A percentile compares a stretch with the other conserved stretches of the same genome.
phyloP scores from a whole-genome alignment of 352 stramenopile genomes.

The Pythium aquatile region DNA sequence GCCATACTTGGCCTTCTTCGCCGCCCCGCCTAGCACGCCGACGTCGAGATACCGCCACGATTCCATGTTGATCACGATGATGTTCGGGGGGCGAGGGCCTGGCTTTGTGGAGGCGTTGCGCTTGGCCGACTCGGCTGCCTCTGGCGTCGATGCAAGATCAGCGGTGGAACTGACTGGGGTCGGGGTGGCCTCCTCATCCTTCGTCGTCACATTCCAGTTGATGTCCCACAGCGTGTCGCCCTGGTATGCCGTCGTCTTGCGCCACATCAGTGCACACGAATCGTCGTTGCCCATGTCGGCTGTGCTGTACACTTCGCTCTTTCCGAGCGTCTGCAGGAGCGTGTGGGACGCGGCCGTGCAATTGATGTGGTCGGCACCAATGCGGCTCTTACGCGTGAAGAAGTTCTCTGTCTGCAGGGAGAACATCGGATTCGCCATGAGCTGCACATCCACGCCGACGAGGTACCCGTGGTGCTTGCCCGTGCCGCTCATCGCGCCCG shows the following conservation, averaged over 20 bases:
- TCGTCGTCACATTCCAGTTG: constrained; percentile 34
- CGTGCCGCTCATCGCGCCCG: neutral
- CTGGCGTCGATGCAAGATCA: neutral
- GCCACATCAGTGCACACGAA: constrained; percentile 61
- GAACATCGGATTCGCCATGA: constrained; percentile 75
- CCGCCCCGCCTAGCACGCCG: constrained; percentile 53
- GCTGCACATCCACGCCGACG: constrained; percentile 56
- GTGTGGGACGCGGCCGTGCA: constrained; percentile 50
- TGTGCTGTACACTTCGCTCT: constrained; percentile 45
- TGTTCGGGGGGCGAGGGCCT: constrained; percentile 37
- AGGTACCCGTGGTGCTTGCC: constrained; percentile 19
- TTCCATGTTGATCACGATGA: constrained; percentile 77
- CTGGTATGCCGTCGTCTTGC: constrained; percentile 52
- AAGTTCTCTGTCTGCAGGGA: constrained; percentile 55
- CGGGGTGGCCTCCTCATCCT: neutral
- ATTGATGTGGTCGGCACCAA: constrained; percentile 57
- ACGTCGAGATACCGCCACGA: constrained; percentile 68
- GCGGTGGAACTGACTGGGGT: neutral
- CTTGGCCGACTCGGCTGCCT: neutral
- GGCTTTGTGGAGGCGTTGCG: neutral
- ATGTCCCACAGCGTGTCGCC: constrained; percentile 55
- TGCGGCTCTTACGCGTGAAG: constrained; percentile 37
- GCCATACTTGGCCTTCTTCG: constrained; percentile 38
- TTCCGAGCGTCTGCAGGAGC: constrained; percentile 46
- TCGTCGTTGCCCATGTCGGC: constrained; percentile 54